phyloP scores from a whole-genome alignment of 225 moss, liverwort and hornwort genomes.

The Anthoceros angustus region DNA sequence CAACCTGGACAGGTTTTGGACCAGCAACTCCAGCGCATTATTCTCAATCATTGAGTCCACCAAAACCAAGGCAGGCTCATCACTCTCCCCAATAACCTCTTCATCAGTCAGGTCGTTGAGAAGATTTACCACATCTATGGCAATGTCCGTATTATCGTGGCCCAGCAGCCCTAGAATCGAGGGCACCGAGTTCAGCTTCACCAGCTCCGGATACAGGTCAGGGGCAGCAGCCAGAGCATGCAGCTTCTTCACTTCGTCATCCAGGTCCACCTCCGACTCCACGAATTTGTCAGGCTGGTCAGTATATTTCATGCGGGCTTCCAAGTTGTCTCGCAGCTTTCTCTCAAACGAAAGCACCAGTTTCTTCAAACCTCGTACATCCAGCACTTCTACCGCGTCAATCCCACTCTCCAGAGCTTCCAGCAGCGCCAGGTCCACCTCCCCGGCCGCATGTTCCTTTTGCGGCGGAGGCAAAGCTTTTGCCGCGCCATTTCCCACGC shows the following conservation, averaged over 20 bases:
- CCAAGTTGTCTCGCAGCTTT: constrained; percentile 77
- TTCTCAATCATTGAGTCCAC: constrained; percentile 72
- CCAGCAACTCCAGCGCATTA: constrained; percentile 78
- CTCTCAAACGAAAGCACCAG: constrained; percentile 78
- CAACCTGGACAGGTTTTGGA: constrained; percentile 74
- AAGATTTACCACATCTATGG: constrained; percentile 69
- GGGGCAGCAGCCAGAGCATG: constrained; percentile 83
- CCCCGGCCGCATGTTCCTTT: constrained; percentile 6
- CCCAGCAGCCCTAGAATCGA: constrained; percentile 73
- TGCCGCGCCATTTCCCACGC: constrained; percentile 13
- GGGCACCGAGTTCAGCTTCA: constrained; percentile 62
- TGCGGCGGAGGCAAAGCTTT: not conserved
- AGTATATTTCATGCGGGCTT: constrained; percentile 89
- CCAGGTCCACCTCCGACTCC: constrained; percentile 87
- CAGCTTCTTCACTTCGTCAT: constrained; percentile 85
- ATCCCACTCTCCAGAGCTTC: constrained; percentile 38
- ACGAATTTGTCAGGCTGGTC: constrained; percentile 91
- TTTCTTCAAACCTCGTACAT: constrained; percentile 78
- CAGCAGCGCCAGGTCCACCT: constrained; percentile 34
- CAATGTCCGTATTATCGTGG: constrained; percentile 91
- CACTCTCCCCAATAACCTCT: constrained; percentile 90
- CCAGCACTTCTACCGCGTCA: constrained; percentile 59
- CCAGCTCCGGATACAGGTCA: constrained; percentile 83
- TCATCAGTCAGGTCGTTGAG: constrained; percentile 85
- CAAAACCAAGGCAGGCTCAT: constrained; percentile 68